Evolutionary conservation across 306 rosid species (phyloP), one percentile per base, ranked within the genome.

Genomic region (Quercus ilex): DNA sequence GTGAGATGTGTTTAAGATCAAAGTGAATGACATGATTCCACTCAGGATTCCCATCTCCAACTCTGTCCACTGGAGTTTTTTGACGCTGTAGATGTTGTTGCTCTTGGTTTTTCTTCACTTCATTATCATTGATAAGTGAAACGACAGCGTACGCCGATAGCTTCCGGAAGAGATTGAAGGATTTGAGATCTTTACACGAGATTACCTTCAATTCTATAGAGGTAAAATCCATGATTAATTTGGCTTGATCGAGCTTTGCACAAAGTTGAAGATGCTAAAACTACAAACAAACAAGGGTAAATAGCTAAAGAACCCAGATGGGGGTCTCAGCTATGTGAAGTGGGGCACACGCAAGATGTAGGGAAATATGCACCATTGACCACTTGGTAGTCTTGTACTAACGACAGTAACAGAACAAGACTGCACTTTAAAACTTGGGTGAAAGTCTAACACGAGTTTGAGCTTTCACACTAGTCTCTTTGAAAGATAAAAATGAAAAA

Each of bases 1-100:
- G 56, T 3, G 73, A 55, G 4, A 77, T n/a, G 43, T 51, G 49
- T 3, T 80, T 71, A 62, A 43, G 64, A n/a, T 67, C 46, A 21
- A 85, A 85, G 5, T 41, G 57, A 33, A 77, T 23, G 60, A 46
- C 70, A 72, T 85, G 85, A 71, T 85, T 78, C 85, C 88, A 85
- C 55, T 81, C 88, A 13, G 85, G 87, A 59, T 74, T 77, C 26
- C 74, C 58, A 55, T 77, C 81, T 6, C 82, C 77, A 5, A 70
- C 83, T 69, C 73, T 75, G 74, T 78, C 83, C 1, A 73, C 78
- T 21, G 83, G 83, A 6, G 83, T 81, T 38, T 79, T 81, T 74
- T 85, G 88, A 21, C 20, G 80, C 76, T 70, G 88, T 6, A 74
- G 73, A 23, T 20, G 23, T 18, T 55, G 6, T 67, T 67, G 52